Evolutionary conservation across 257 asterid genomes (phyloP), one percentile per base, ranked within the genome.

Genomic region (Solanum appendiculatum): DNA sequence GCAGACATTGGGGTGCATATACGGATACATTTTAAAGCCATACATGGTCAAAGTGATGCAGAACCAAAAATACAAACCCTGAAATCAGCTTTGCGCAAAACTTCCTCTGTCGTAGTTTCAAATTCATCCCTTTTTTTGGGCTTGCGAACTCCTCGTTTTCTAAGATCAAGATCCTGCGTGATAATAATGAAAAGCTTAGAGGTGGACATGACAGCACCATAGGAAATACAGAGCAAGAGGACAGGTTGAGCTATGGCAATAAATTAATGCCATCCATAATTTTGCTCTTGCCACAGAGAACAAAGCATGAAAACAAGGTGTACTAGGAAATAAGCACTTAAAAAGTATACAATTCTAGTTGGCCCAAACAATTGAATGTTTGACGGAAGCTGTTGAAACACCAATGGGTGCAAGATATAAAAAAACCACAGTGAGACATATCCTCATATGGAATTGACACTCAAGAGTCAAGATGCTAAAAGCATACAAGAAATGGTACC

Each of bases 101-200:
- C 99, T 92, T 97, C 99, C 85, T 90, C 87, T 6, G 99, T 93
- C 5, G 98, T 93, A 9, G 98, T 94, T 92, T 92, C 94, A 91
- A 97, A 95, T 89, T 92, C 96, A 5, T 6, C 4, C 91, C 98
- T 92, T 89, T 72, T 94, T 46, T 1, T 4, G 54, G 95, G 94
- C 89, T 89, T 94, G 42, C 92, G 95, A 73, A 90, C 94, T 69
- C 94, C 98, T 70, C 96, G 95, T 89, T 90, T 93, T 75, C 86
- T 91, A 91, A 95, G 90, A 92, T 97, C 98, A 87, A 97, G 98
- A 91, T 95, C 99, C 99, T 95, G 92, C 83, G 86, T 66, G 16
- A 69, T 25, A 90, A 86, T 80, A 37, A 88, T 3, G 87, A 66
- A 85, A 70, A 88, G 60, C 66, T 88, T 27, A 80, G 40, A 80